Base-by-base conservation (phyloP, 495 filamentous ascomycete species). In the Amorphotheca resinae region DNA sequence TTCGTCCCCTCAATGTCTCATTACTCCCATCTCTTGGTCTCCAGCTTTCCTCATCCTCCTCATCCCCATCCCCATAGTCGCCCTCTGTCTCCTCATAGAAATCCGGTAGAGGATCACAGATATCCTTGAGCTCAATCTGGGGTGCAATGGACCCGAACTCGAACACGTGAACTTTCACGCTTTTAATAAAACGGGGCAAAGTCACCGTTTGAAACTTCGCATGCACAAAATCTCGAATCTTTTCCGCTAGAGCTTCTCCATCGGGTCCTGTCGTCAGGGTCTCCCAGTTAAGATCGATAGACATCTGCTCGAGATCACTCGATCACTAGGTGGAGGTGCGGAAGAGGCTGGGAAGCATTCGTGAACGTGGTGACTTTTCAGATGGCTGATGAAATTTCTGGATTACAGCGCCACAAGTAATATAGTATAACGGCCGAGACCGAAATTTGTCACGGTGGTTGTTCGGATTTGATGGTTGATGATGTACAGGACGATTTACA, bases 271-370 rank as follows among this genome's bases (percentile, higher is more conserved):
- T 75, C n/a, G 89, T 95, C 56, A 95, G 73, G 38, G 81, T 80
- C 51, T 82, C 77, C 91, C 91, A 99, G 67, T 93, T 82, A 55
- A 99, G 79, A 52, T 95, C 86, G 65, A 99, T 87, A 48, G 91
- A 96, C 91, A 99, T 98, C 44, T 39, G 28, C 23, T 30, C 37
- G 12, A 3, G 31, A 33, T 4, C 20, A 11, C 9, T 38, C 17
- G 3, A 9, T 8, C n/a, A 11, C 20, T 18, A 16, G n/a, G 21
- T 21, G n/a, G 17, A 21, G 18, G 8, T 20, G 9, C 9, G 21
- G 18, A 20, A 38, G 12, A 20, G 12, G 31, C 12, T 33, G 12
- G 5, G 31, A 21, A 8, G 22, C 9, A 20, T 4, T 11, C 17
- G 22, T 38, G 20, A 11, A 18, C 12, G 12, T 9, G 35, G 20